These are phyloP conservation scores for Calocera cornea DNA, from an alignment of 768 basidiomycete species.

Conservation along the genomic window DNA sequence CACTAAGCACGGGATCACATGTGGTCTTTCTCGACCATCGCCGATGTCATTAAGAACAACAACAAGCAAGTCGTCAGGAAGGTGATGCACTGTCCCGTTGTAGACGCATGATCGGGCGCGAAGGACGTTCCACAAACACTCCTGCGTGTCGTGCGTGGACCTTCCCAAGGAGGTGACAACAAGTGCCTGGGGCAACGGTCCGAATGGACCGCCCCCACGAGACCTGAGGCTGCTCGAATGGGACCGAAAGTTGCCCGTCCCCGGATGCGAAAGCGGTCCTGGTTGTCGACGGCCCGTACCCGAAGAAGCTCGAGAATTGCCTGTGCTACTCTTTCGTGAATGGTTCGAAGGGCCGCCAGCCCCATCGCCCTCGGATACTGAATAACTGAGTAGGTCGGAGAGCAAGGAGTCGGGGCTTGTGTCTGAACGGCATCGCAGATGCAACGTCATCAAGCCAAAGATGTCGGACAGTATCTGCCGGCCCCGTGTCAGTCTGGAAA, in stretches of 20 bases:
- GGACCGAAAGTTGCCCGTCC: neutral
- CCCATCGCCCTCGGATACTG: neutral
- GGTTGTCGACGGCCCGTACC: neutral
- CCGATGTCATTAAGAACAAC: neutral
- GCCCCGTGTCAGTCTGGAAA: neutral
- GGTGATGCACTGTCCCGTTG: neutral
- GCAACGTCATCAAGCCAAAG: neutral
- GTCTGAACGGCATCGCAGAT: neutral
- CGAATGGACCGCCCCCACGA: neutral
- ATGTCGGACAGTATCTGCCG: neutral
- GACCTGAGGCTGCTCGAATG: neutral
- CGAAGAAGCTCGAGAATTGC: neutral
- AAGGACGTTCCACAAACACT: neutral
- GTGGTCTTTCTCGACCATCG: neutral
- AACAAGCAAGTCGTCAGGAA: neutral
- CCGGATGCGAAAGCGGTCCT: neutral
- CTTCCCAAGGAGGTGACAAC: neutral
- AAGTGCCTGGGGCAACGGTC: neutral
- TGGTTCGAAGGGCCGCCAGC: neutral
- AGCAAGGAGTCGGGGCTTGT: neutral
- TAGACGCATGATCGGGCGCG: neutral
- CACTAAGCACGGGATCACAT: neutral
- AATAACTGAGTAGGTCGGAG: neutral
- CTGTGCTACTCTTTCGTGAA: neutral
- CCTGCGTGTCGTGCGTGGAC: neutral